Percentiles rank a stretch among this genome's conserved stretches.
These are phyloP conservation scores for Aquilaria yunnanensis DNA, from an alignment of 345 rosid genomes.

Conservation along the genomic window DNA sequence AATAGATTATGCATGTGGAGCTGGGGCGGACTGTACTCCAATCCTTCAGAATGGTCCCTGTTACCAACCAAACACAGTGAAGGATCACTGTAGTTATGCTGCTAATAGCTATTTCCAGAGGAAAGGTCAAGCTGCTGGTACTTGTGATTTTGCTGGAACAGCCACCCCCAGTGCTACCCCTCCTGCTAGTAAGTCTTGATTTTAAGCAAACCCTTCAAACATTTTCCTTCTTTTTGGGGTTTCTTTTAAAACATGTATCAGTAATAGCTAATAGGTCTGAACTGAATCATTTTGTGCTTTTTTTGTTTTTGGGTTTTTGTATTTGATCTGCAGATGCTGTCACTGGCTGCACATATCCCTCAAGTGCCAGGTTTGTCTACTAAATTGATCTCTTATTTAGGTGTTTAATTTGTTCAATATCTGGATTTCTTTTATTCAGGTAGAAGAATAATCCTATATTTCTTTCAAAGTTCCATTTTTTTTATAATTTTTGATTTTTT, in stretches of 20 bases:
- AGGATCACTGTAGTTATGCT: conserved; percentile 55
- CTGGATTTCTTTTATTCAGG: not conserved
- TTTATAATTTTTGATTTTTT: not conserved
- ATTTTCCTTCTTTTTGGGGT: not conserved
- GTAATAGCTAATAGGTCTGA: no score
- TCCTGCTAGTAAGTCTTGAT: conserved; percentile 17
- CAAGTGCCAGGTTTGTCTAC: conserved; percentile 32
- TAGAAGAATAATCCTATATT: not conserved
- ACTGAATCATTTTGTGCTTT: not conserved
- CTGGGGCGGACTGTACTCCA: conserved; percentile 34
- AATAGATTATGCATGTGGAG: conserved; percentile 59
- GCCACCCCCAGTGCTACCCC: conserved; percentile 22
- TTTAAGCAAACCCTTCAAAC: not conserved
- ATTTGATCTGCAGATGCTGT: conserved; percentile 16
- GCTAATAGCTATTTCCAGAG: conserved; percentile 63
- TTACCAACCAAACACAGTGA: conserved; percentile 50
- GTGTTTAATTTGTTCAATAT: not conserved
- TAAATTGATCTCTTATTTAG: not conserved
- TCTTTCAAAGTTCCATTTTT: not conserved
- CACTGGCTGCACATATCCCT: conserved; percentile 24
- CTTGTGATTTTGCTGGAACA: conserved; percentile 48
- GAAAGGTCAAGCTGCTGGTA: conserved; percentile 34
- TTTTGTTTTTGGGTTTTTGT: not conserved
- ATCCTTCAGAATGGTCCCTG: conserved; percentile 46
- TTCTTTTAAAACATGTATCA: no score